phyloP scores from a whole-genome alignment of 2,329 filamentous ascomycete genomes.

The Fusarium pseudograminearum region DNA sequence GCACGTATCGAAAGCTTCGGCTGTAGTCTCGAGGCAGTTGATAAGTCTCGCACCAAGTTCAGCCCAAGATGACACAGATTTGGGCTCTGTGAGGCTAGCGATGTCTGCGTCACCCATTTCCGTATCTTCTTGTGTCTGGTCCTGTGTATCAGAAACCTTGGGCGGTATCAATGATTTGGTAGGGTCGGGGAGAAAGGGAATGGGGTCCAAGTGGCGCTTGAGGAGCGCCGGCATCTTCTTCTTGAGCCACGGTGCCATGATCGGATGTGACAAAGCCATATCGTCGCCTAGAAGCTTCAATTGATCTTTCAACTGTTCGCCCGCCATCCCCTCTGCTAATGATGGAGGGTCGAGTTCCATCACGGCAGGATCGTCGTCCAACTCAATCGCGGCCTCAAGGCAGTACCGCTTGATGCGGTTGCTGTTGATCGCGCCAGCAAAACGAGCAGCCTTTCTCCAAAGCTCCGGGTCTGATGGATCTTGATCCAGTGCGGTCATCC shows the following conservation, averaged over 20 bases:
- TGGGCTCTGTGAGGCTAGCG: constrained; percentile 23
- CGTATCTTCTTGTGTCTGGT: constrained; percentile 27
- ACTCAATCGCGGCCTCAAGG: constrained; percentile 73
- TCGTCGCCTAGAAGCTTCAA: constrained; percentile 66
- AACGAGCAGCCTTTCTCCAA: constrained; percentile 70
- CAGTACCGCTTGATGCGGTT: constrained; percentile 70
- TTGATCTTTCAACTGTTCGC: constrained; percentile 69
- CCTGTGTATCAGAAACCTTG: constrained; percentile 26
- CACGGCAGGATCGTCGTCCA: constrained; percentile 74
- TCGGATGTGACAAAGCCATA: constrained; percentile 69
- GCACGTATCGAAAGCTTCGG: constrained; percentile 49
- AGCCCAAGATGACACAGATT: constrained; percentile 50
- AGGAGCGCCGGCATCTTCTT: constrained; percentile 64
- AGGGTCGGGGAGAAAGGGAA: constrained; percentile 71
- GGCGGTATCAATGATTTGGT: constrained; percentile 55
- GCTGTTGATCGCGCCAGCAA: constrained; percentile 69
- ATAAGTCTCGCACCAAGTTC: constrained; percentile 52
- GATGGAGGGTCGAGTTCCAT: constrained; percentile 72
- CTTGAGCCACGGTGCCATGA: constrained; percentile 68
- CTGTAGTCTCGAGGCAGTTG: constrained; percentile 48
- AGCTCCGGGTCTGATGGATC: constrained; percentile 76
- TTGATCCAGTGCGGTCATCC: constrained; percentile 69
- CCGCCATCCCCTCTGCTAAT: constrained; percentile 72
- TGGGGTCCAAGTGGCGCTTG: constrained; percentile 68
- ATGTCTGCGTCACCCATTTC: constrained; percentile 40